Evolutionary conservation across 441 rosid genomes (phyloP).

Genomic region (Melastoma candidum): DNA sequence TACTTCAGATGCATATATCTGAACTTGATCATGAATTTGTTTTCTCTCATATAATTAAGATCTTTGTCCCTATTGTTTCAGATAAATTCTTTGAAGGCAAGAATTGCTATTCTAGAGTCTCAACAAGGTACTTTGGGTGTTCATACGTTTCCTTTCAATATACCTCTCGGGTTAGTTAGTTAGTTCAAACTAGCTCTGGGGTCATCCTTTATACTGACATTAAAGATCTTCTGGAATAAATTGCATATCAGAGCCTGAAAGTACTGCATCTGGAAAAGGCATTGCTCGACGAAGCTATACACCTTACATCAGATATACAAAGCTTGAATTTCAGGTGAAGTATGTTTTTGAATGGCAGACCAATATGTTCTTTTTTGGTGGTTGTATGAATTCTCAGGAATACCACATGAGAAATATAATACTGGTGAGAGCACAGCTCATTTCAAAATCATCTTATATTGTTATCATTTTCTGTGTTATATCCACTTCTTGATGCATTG

Average conservation of each 20-base stretch:
- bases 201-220: no score
- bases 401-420: no score
- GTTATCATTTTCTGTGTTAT: no score
- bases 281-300: conserved; percentile 44
- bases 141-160: background rate
- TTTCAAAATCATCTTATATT: no score
- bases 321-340: conserved; percentile 81
- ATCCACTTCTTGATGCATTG: no score
- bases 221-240: background rate
- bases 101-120: conserved; percentile 54
- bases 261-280: conserved; percentile 20
- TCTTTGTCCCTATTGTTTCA: conserved; percentile 20
- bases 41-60: background rate
- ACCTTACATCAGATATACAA: conserved; percentile 68
- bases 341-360: background rate
- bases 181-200: no score
- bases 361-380: background rate
- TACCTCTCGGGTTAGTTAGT: background rate
- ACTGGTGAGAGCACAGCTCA: no score
- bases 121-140: conserved; percentile 3
- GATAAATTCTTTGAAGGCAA: conserved; percentile 57
- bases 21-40: background rate
- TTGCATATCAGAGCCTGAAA: conserved; percentile 15
- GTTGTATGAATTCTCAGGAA: no score
- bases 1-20: conserved; percentile 4